phyloP scores from a whole-genome alignment of 2,329 filamentous ascomycete genomes.

The Amphichorda felina region DNA sequence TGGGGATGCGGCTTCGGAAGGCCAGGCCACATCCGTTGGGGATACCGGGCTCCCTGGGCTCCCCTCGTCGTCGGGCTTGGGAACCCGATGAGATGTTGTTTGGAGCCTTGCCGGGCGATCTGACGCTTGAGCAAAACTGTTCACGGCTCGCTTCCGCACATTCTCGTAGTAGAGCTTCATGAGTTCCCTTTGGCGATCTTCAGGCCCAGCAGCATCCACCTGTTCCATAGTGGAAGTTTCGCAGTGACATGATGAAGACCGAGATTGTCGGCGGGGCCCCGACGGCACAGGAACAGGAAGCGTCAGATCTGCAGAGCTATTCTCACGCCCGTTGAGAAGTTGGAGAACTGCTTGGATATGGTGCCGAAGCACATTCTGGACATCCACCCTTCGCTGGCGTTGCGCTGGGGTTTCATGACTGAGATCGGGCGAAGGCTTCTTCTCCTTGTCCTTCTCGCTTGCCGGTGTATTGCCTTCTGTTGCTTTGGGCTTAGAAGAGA shows the following conservation, averaged over 20 bases:
- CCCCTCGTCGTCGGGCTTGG: too few species aligned
- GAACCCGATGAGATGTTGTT: too few species aligned
- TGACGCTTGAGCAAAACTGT: background rate
- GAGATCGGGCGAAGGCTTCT: background rate
- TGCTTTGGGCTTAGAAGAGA: too few species aligned
- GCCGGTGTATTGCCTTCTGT: too few species aligned
- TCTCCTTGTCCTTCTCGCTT: background rate
- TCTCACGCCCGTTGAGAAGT: slow-evolving; percentile 28
- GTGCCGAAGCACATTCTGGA: slow-evolving; percentile 33
- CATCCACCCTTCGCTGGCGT: slow-evolving; percentile 18
- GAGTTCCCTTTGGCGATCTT: slow-evolving; percentile 35
- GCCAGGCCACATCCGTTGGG: too few species aligned
- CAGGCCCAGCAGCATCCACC: slow-evolving; percentile 32
- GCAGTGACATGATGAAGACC: too few species aligned
- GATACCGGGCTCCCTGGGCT: too few species aligned
- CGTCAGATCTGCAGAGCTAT: too few species aligned
- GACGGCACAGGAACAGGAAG: too few species aligned
- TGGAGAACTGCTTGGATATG: slow-evolving; percentile 36
- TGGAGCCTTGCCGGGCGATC: background rate
- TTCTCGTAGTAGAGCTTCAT: slow-evolving; percentile 39
- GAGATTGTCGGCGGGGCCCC: too few species aligned
- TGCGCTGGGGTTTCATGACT: slow-evolving; percentile 8
- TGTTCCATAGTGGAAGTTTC: slow-evolving; percentile 24
- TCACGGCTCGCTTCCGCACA: slow-evolving; percentile 27
- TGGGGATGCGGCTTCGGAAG: too few species aligned